These are phyloP conservation scores for Pichia rugopelliculosa DNA, from an alignment of 805 yeast genomes.

Conservation along the genomic window DNA sequence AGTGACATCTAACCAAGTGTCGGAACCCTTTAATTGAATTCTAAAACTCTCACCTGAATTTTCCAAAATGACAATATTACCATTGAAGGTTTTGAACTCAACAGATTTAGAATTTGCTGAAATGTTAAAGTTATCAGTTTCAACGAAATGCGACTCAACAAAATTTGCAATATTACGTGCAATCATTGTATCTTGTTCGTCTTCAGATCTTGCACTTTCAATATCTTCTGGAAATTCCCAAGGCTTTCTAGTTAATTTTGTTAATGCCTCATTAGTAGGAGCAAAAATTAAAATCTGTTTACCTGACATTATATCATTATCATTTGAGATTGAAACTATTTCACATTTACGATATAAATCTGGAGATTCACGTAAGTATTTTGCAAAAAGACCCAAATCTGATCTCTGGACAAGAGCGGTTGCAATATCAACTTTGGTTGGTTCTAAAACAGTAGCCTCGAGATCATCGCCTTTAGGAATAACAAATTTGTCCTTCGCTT, in stretches of 20 bases:
- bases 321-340: conserved; percentile 24
- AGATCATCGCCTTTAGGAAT: conserved; percentile 9
- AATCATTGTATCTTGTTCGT: conserved; percentile 36
- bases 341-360: conserved; percentile 40
- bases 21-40: conserved; percentile 27
- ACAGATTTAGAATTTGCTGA: conserved; percentile 18
- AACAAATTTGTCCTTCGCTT: conserved; percentile 7
- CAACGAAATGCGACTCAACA: conserved; percentile 55
- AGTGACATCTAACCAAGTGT: conserved; percentile 31
- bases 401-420: conserved; percentile 33
- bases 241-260: conserved; percentile 49
- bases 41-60: conserved; percentile 31
- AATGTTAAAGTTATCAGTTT: conserved; percentile 18
- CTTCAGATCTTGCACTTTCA: conserved; percentile 31
- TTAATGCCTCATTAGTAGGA: conserved; percentile 60
- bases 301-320: conserved; percentile 1
- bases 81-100: conserved; percentile 27
- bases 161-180: conserved; percentile 48
- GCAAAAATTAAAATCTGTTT: conserved; percentile 51
- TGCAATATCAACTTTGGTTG: conserved; percentile 25
- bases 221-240: conserved; percentile 70
- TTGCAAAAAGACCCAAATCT: conserved; percentile 55
- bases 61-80: conserved; percentile 31
- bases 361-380: conserved; percentile 60
- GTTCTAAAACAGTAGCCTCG: conserved; percentile 21